Percentiles rank a stretch among this genome's conserved stretches.
phyloP scores from a whole-genome alignment of 495 filamentous ascomycete species.

The Mytilinidion resinicola region DNA sequence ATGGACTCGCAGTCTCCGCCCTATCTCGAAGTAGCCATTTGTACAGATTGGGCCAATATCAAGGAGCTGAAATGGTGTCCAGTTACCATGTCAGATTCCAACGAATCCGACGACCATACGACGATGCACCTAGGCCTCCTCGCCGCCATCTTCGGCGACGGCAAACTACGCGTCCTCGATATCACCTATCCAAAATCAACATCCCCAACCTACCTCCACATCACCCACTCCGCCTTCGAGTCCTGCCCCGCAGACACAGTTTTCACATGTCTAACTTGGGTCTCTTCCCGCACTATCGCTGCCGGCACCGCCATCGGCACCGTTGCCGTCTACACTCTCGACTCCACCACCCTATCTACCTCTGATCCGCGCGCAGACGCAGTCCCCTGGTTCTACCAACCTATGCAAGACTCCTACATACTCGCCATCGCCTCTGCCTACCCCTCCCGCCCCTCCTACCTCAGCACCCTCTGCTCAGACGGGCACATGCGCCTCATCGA shows the following conservation, averaged over 20 bases:
- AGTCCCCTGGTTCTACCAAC: conserved; percentile 49
- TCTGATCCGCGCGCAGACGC: conserved; percentile 7
- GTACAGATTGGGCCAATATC: conserved; percentile 57
- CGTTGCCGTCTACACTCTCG: conserved; percentile 52
- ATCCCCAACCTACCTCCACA: conserved; percentile 35
- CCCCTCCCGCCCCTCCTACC: conserved; percentile 52
- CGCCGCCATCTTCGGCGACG: conserved; percentile 58
- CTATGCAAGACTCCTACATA: conserved; percentile 57
- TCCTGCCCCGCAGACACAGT: conserved; percentile 44
- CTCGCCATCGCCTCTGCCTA: conserved; percentile 50
- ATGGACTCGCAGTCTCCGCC: conserved; percentile 42
- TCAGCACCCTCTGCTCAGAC: conserved; percentile 51
- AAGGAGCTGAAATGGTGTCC: conserved; percentile 60
- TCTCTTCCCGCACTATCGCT: conserved; percentile 54
- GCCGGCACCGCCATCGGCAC: conserved; percentile 58
- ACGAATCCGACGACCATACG: conserved; percentile 33
- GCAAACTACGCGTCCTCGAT: conserved; percentile 53
- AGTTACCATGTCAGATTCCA: conserved; percentile 32
- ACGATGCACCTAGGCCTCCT: conserved; percentile 50
- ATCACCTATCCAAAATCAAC: conserved; percentile 36
- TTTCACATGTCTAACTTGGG: conserved; percentile 57
- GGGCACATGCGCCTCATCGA: conserved; percentile 55
- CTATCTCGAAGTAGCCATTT: conserved; percentile 46
- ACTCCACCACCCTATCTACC: conserved; percentile 7
- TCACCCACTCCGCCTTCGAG: conserved; percentile 50